phyloP scores from a whole-genome alignment of 1,284 basidiomycete species.

The Cutaneotrichosporon sp. region DNA sequence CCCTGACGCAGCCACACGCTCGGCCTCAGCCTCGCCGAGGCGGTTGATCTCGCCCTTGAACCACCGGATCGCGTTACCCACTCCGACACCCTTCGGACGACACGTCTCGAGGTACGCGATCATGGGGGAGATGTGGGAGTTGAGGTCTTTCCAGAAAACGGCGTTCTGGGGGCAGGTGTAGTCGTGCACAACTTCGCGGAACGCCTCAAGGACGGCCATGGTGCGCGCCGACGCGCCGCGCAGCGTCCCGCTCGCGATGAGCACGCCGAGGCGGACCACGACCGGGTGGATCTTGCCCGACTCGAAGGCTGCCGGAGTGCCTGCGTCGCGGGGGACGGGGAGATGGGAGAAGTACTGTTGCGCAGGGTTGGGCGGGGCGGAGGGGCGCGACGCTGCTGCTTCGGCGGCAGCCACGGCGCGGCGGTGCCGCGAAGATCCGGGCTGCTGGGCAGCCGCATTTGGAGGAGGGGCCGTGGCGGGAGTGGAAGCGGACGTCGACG shows the following conservation, averaged over 20 bases:
- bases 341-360: slow-evolving; percentile 59
- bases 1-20: too few relatives aligned
- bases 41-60: slow-evolving; percentile 94
- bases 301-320: slow-evolving; percentile 30
- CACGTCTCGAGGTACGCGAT: slow-evolving; percentile 48
- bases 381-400: slow-evolving; percentile 19
- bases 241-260: slow-evolving; percentile 41
- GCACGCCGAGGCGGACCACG: slow-evolving; percentile 43
- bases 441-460: background rate
- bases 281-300: slow-evolving; percentile 42
- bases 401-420: slow-evolving; percentile 15
- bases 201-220: slow-evolving; percentile 51
- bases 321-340: slow-evolving; percentile 50
- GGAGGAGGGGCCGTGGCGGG: background rate
- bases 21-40: slow-evolving; percentile 76
- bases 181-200: slow-evolving; percentile 49
- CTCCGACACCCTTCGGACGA: slow-evolving; percentile 48
- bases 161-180: slow-evolving; percentile 43
- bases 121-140: slow-evolving; percentile 47
- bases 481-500: background rate
- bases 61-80: slow-evolving; percentile 56
- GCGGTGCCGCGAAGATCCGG: slow-evolving; percentile 15
- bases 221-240: slow-evolving; percentile 51
- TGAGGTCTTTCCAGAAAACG: slow-evolving; percentile 46
- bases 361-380: slow-evolving; percentile 14